Evolutionary conservation across 805 yeast genomes (phyloP).

Genomic region (Candida silvicultrix): DNA sequence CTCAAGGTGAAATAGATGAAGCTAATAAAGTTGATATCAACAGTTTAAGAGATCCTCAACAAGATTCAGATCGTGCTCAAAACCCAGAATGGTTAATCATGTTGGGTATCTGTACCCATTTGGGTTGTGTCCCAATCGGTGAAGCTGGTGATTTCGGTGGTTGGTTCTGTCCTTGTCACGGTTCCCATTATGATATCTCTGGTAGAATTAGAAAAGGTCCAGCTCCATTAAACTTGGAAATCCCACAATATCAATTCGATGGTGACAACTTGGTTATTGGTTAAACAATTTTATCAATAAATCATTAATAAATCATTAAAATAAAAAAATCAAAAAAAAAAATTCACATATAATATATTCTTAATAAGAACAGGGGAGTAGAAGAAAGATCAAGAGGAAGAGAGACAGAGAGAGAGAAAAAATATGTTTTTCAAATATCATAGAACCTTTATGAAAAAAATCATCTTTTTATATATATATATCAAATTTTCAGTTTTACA

Average conservation of each 20-base stretch:
- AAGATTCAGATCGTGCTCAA: slow-evolving; percentile 88
- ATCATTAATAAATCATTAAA: not conserved
- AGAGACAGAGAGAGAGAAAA: not conserved
- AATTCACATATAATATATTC: not conserved
- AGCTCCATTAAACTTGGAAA: slow-evolving; percentile 97
- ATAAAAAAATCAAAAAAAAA: not conserved
- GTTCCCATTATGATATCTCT: slow-evolving; percentile 99
- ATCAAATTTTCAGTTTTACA: not conserved
- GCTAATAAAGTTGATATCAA: slow-evolving; percentile 80
- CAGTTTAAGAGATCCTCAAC: slow-evolving; percentile 88
- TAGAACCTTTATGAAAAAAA: not conserved
- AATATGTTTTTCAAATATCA: not conserved
- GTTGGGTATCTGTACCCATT: slow-evolving; percentile 99
- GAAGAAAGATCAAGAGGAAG: not conserved
- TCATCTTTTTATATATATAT: not conserved
- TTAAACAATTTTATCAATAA: slow-evolving; percentile 30
- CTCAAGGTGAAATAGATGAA: slow-evolving; percentile 86
- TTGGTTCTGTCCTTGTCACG: slow-evolving; percentile 99
- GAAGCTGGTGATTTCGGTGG: slow-evolving; percentile 99
- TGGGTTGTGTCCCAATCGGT: slow-evolving; percentile 99
- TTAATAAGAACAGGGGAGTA: not conserved
- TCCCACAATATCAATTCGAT: slow-evolving; percentile 84
- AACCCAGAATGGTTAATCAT: slow-evolving; percentile 98
- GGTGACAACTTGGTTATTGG: slow-evolving; percentile 87
- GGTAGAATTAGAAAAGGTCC: slow-evolving; percentile 99